phyloP scores from a whole-genome alignment of 805 yeast species.

The Metschnikowia lochheadii region DNA sequence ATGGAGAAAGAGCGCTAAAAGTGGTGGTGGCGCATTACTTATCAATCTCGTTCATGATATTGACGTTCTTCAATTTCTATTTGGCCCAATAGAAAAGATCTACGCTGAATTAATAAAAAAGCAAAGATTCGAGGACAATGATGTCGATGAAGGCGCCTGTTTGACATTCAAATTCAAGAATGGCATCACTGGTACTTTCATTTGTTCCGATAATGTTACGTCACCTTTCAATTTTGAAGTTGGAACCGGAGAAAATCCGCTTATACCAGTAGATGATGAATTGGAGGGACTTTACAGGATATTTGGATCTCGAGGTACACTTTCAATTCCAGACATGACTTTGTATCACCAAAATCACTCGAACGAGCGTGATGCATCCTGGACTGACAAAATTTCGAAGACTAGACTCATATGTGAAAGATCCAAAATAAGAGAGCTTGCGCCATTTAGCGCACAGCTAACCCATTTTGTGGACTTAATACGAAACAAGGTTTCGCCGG shows the following conservation, averaged over 20 bases:
- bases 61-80: conserved; percentile 34
- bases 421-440: conserved; percentile 13
- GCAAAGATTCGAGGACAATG: conserved; percentile 24
- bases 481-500: conserved; percentile 24
- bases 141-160: conserved; percentile 42
- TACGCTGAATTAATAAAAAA: conserved; percentile 33
- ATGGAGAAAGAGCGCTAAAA: conserved; percentile 27
- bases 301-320: conserved; percentile 37
- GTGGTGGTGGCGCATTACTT: conserved; percentile 36
- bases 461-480: conserved; percentile 36
- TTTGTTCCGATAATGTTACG: conserved; percentile 39
- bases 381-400: conserved; percentile 23
- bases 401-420: conserved; percentile 14
- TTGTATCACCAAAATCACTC: conserved; percentile 29
- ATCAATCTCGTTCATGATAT: conserved; percentile 39
- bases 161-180: conserved; percentile 35
- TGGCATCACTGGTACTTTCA: conserved; percentile 39
- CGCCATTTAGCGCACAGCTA: conserved; percentile 37
- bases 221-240: conserved; percentile 41
- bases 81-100: conserved; percentile 35
- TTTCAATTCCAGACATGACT: conserved; percentile 38
- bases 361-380: conserved; percentile 12
- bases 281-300: conserved; percentile 36
- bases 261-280: conserved; percentile 29
- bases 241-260: conserved; percentile 44